Evolutionary conservation across 2,329 filamentous ascomycete species (phyloP).

Genomic region (Colletotrichum lentis): DNA sequence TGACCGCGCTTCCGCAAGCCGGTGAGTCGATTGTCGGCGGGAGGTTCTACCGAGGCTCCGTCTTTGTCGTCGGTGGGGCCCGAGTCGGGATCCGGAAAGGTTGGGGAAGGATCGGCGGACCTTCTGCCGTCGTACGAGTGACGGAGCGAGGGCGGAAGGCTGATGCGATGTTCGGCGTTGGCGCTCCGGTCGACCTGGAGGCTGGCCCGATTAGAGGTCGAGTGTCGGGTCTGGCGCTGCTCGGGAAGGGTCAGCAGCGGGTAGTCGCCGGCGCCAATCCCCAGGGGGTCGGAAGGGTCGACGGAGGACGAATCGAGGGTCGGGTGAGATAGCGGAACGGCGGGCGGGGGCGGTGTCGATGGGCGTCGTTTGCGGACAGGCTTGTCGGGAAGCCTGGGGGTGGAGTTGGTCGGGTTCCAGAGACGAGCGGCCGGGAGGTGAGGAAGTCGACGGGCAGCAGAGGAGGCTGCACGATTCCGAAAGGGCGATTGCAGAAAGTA

Average conservation of each 20-base stretch:
- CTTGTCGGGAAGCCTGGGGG: conserved; percentile 53
- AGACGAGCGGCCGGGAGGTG: conserved; percentile 60
- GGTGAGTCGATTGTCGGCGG: conserved; percentile 36
- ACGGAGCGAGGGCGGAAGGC: conserved; percentile 62
- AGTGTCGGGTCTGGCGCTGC: conserved; percentile 57
- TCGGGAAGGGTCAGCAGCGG: conserved; percentile 62
- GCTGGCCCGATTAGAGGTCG: conserved; percentile 56
- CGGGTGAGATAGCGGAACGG: conserved; percentile 59
- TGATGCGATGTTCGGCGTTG: conserved; percentile 59
- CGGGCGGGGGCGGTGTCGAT: conserved; percentile 62
- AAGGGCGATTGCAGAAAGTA: conserved; percentile 52
- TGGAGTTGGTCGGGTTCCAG: conserved; percentile 70
- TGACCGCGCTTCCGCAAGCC: conserved; percentile 44
- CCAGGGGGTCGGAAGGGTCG: conserved; percentile 49
- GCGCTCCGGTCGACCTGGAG: conserved; percentile 59
- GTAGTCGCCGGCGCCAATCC: conserved; percentile 55
- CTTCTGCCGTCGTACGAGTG: conserved; percentile 63
- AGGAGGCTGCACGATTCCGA: conserved; percentile 51
- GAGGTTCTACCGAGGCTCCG: conserved; percentile 23
- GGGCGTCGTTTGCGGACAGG: conserved; percentile 55
- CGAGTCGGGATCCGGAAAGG: conserved; percentile 38
- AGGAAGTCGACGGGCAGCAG: conserved; percentile 47
- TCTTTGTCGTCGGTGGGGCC: conserved; percentile 30
- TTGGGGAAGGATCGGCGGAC: conserved; percentile 46
- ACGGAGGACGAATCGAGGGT: conserved; percentile 49